Evolutionary conservation across 805 yeast species (phyloP), one percentile per base, ranked within the genome.

Genomic region (Candida glaebosa): DNA sequence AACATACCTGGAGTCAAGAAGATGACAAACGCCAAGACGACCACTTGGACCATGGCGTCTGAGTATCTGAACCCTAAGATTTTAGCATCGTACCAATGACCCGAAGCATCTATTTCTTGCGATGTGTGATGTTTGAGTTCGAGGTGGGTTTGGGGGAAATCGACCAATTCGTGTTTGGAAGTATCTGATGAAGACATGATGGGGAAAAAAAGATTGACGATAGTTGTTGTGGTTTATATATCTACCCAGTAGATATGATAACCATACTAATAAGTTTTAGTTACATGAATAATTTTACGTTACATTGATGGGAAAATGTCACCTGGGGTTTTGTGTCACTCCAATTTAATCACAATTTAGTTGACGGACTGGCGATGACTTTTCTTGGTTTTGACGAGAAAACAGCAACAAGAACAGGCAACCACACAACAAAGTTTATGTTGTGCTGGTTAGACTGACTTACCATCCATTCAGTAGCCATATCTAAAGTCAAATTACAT

Each of bases 1-100:
- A 56, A 75, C 73, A 73, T 71, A 39, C 79, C 79, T 1, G 78
- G 76, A n/a, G 76, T 67, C 63, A 74, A 58, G 53, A 75, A 75
- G 24, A 72, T 54, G 6, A 71, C 72, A 46, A 73, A 69, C 5
- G 78, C 60, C 48, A 73, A 58, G 62, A 75, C 56, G 19, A 75
- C 61, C 26, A 75, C 56, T 55, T 75, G 80, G 37, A 40, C 34
- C 46, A 40, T 41, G 14, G 50, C 43, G 24, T 28, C 26, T 8
- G 50, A 47, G 24, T 41, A 47, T 24, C 46, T 37, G 33, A 47
- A 32, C 8, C 33, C 32, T 4, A 32, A 32, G 18, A 40, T 39
- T 31, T 20, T 19, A 19, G 39, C 41, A 41, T 69, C 70, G 48
- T 71, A 72, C 78, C 78, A 73, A 31, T 51, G 48, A 10, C 70